Evolutionary conservation across 208 protist species (phyloP), one percentile per base, ranked within the genome.

Genomic region (Trypanosoma conorhini): DNA sequence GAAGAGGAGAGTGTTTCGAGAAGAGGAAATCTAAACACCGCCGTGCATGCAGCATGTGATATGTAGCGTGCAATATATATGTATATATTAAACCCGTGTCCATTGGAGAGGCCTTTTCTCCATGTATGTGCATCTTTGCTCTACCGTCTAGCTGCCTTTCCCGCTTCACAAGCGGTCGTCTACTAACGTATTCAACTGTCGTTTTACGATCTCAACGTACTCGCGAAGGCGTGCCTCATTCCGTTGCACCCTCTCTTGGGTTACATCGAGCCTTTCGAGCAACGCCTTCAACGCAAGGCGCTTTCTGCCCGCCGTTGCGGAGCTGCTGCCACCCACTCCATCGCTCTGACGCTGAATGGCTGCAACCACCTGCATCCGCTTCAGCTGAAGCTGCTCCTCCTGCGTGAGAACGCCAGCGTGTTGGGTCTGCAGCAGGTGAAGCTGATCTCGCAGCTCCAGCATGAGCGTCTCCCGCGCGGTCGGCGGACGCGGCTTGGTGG

Each of bases 131-230:
- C 33, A 28, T 67, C 21, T 46, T 46, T 31, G 40, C 9, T 42
- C 42, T 44, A 28, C 42, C 33, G 7, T 30, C 28, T 26, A n/a
- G 38, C 13, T 24, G 24, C 52, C 26, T 17, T 22, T 40, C 21
- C 13, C 12, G 24, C n/a, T 0, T 79, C 61, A 88, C 1, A 85
- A 58, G n/a, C 77, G 48, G 48, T 85, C 80, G 48, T 85, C 80
- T 35, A 68, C 69, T 46, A 76, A 56, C 2, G 85, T 73, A 22
- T 62, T 60, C 62, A 86, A 54, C 21, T 84, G 75, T 60, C 69
- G 67, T 21, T 40, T 31, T 26, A 82, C 60, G 5, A 72, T 74
- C 8, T 86, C 79, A 21, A 74, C 69, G 33, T 77, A 52, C 24
- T 74, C 70, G 4, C 67, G 21, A 48, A 78, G 66, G n/a, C 68